These are phyloP conservation scores for Scedosporium aurantiacum DNA, from an alignment of 2,329 filamentous ascomycete species.

Conservation along the genomic window DNA sequence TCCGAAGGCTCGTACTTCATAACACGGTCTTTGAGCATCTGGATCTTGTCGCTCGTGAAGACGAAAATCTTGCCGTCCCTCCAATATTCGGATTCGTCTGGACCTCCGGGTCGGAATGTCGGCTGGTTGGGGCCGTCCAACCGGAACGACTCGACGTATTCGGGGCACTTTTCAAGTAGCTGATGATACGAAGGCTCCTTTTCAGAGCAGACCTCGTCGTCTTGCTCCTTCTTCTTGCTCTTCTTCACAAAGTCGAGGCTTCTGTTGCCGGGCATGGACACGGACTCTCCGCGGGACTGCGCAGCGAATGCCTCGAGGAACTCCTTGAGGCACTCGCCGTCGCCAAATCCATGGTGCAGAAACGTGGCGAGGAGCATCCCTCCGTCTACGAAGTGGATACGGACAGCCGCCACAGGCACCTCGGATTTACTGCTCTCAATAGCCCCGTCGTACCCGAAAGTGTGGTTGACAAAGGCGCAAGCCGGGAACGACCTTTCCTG, in stretches of 20 bases:
- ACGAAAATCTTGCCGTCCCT: conserved; percentile 31
- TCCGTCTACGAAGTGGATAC: conserved; percentile 25
- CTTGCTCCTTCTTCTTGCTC: conserved; percentile 10
- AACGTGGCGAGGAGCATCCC: conserved; percentile 29
- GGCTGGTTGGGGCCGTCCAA: conserved; percentile 24
- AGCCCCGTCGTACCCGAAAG: conserved; percentile 12
- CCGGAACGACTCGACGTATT: conserved; percentile 22
- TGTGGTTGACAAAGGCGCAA: conserved; percentile 17
- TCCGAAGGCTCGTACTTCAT: conserved; percentile 4
- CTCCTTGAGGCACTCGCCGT: conserved; percentile 26
- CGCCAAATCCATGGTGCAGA: conserved; percentile 30
- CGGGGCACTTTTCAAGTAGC: conserved; percentile 23
- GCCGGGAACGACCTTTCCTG: conserved; percentile 18
- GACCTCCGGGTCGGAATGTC: conserved; percentile 15
- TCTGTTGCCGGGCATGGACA: conserved; percentile 12
- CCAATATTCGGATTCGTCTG: conserved; percentile 18
- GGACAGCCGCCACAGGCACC: conserved; percentile 27
- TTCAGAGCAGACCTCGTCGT: not conserved
- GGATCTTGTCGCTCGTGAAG: conserved; percentile 22
- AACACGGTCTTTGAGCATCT: conserved; percentile 18
- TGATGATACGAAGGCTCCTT: conserved; percentile 12
- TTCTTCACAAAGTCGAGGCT: conserved; percentile 15
- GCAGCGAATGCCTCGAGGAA: conserved; percentile 28
- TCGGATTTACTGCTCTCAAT: not conserved
- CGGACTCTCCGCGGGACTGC: conserved; percentile 6